Evolutionary conservation across 2,329 filamentous ascomycete genomes (phyloP), one percentile per base, ranked within the genome.

Genomic region (Neophaeococcomyces mojaviensis): DNA sequence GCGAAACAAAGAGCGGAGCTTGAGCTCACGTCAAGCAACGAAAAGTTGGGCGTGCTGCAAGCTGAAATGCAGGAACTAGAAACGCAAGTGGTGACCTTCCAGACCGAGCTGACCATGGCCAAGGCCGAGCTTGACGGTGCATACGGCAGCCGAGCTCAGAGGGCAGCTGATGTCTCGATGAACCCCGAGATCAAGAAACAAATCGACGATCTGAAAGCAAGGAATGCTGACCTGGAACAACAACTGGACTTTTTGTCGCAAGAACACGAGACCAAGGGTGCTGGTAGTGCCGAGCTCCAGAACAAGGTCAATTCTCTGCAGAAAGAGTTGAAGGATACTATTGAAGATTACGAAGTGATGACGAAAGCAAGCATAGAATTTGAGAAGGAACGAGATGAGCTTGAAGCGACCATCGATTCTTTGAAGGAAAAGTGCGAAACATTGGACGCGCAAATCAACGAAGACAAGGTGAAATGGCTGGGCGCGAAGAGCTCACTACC

Each of bases 81-180:
- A 59, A 70, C 74, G 46, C 78, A 84, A 57, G 71, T 84, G 41
- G 79, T 83, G 3, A 72, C 78, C 43, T 69, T 83, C 4, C 81
- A 80, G 30, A 86, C 82, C 2, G 82, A 97, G 69, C 76, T 97
- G 34, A 94, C 90, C n/a, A 83, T 97, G 55, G 88, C 86, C 20
- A 79, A 81, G 59, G 87, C 89, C 44, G 90, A 97, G 64, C 85
- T 97, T 20, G 92, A 95, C 58, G 88, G 88, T 51, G 94, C 94
- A 61, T 96, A 97, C 61, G 92, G 92, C 33, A 78, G 74, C n/a
- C 73, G 82, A 42, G 76, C 79, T 8, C 73, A 86, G 60, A 77
- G 82, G 26, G 80, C 81, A 10, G 81, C 79, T n/a, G 79, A 83
- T 60, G 76, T 76, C 9, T 77, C 77, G 8, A 54, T 54, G 53